phyloP scores from a whole-genome alignment of 768 basidiomycete species.

The Suillus clintonianus region DNA sequence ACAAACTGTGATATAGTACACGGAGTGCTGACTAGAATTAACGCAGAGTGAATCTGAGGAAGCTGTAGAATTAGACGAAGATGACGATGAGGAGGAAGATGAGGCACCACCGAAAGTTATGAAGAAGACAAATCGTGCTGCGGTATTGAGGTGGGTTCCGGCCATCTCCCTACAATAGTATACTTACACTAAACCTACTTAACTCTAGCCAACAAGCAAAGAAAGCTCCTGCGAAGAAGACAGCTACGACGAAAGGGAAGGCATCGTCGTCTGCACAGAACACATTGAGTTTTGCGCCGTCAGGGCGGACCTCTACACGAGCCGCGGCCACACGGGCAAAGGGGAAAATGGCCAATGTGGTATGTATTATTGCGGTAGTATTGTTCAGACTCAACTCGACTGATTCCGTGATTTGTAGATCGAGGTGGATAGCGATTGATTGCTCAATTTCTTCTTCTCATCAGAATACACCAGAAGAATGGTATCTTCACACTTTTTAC shows the following conservation, averaged over 20 bases:
- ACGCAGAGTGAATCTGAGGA: conserved; percentile 49
- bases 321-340: conserved; percentile 71
- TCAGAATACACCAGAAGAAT: not conserved
- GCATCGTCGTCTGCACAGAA: conserved; percentile 40
- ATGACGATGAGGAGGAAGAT: conserved; percentile 55
- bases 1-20: not conserved
- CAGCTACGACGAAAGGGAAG: conserved; percentile 36
- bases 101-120: conserved; percentile 42
- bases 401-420: conserved; percentile 1
- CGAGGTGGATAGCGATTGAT: conserved; percentile 32
- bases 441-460: too few species aligned
- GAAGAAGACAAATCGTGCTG: conserved; percentile 65
- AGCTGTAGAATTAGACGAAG: conserved; percentile 55
- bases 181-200: not conserved
- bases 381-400: not conserved
- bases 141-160: conserved; percentile 59
- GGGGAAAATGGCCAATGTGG: conserved; percentile 54
- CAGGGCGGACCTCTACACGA: conserved; percentile 55
- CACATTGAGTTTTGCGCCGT: conserved; percentile 65
- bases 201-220: conserved; percentile 41
- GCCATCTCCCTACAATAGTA: conserved; percentile 24
- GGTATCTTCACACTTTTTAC: not conserved
- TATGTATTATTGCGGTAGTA: conserved; percentile 22
- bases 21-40: conserved; percentile 1
- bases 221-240: conserved; percentile 56